Percentiles rank a stretch among this genome's conserved stretches.
phyloP scores from a whole-genome alignment of 306 rosid species.

The Medicago truncatula region MtrunA17r5.0-ANR NC_053043.1:43226501-43227000 shows the following conservation, averaged over 20 bases:
- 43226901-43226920: no score
- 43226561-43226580: no score
- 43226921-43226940: no score
- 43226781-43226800: neutral
- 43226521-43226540: no score
- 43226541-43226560: no score
- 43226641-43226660: neutral
- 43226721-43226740: neutral
- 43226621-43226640: neutral
- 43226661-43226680: neutral
- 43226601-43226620: no score
- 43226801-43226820: neutral
- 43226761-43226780: neutral
- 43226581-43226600: no score
- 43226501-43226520: no score
- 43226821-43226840: no score
- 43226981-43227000: neutral
- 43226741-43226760: neutral
- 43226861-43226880: no score
- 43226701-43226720: neutral
- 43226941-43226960: neutral
- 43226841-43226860: no score
- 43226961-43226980: neutral
- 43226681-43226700: neutral
- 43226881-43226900: no score